These are phyloP conservation scores for Prinsepia uniflora DNA, from an alignment of 306 rosid species.

Conservation along the genomic window DNA sequence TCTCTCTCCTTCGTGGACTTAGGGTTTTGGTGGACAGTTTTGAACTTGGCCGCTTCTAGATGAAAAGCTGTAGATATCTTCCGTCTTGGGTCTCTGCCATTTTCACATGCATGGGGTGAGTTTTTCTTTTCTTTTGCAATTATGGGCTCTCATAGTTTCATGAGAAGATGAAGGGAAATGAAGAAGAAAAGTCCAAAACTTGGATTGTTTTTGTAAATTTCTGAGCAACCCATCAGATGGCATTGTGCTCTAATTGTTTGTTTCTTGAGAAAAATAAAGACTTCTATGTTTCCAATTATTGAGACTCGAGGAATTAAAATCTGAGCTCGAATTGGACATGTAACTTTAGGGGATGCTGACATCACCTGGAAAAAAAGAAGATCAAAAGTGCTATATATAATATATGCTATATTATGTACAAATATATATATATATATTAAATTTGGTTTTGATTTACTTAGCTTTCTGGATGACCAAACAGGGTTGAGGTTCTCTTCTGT, in stretches of 20 bases:
- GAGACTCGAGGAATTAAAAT: not conserved
- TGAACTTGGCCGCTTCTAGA: slow-evolving; percentile 37
- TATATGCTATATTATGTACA: not conserved
- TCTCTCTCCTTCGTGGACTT: slow-evolving; percentile 10
- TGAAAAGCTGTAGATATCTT: slow-evolving; percentile 47
- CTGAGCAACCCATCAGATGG: not conserved
- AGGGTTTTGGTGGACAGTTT: slow-evolving; percentile 32
- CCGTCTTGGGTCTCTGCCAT: slow-evolving; percentile 57
- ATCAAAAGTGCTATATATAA: not conserved
- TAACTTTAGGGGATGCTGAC: slow-evolving; percentile 21
- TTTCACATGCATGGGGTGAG: slow-evolving; percentile 73
- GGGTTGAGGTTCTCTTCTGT: slow-evolving; percentile 25
- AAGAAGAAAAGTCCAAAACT: not conserved
- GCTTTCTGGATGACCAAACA: slow-evolving; percentile 38
- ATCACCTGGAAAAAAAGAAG: slow-evolving; percentile 24
- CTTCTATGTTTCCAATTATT: not conserved
- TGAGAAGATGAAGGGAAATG: not conserved
- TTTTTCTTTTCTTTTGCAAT: slow-evolving; percentile 12
- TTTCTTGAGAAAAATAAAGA: slow-evolving; percentile 7
- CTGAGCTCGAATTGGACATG: slow-evolving; percentile 1
- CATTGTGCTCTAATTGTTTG: slow-evolving; percentile 18
- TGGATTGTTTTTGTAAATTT: not conserved
- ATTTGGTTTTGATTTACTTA: not conserved
- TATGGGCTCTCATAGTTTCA: too few relatives aligned
- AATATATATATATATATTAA: too few relatives aligned